These are phyloP conservation scores for Neocallimastix lanati DNA, from an alignment of 192 early-diverging fungal species.

Conservation along the genomic window DNA sequence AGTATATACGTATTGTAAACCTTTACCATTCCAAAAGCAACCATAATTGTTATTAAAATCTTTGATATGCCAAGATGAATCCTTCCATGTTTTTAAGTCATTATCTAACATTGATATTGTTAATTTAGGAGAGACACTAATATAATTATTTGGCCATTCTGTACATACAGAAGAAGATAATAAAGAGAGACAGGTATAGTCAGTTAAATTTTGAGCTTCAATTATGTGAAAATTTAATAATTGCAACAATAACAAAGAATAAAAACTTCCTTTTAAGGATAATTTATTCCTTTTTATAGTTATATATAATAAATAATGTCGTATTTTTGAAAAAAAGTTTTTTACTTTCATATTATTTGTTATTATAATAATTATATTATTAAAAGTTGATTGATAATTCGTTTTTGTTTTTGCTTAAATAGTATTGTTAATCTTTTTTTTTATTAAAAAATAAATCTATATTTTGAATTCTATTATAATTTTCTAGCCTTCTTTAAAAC, in stretches of 20 bases:
- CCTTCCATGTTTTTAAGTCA: neutral
- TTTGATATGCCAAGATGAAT: conserved; percentile 1
- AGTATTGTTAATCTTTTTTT: too few relatives aligned
- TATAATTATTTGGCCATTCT: neutral
- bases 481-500: too few relatives aligned
- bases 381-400: too few relatives aligned
- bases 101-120: conserved; percentile 1
- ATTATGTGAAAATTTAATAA: neutral
- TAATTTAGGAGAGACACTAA: neutral
- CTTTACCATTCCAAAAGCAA: conserved; percentile 1
- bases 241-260: neutral
- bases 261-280: neutral
- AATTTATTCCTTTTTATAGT: too few relatives aligned
- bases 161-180: neutral
- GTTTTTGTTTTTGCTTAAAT: too few relatives aligned
- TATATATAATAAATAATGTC: too few relatives aligned
- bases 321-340: too few relatives aligned
- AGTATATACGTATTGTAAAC: neutral
- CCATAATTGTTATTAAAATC: conserved; percentile 1
- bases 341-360: too few relatives aligned
- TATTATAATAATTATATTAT: too few relatives aligned
- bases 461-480: too few relatives aligned
- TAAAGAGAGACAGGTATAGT: neutral
- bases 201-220: neutral
- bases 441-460: too few relatives aligned